Conservation (phyloP, 768 basidiomycete species). For the Boletus huronensis region DNA sequence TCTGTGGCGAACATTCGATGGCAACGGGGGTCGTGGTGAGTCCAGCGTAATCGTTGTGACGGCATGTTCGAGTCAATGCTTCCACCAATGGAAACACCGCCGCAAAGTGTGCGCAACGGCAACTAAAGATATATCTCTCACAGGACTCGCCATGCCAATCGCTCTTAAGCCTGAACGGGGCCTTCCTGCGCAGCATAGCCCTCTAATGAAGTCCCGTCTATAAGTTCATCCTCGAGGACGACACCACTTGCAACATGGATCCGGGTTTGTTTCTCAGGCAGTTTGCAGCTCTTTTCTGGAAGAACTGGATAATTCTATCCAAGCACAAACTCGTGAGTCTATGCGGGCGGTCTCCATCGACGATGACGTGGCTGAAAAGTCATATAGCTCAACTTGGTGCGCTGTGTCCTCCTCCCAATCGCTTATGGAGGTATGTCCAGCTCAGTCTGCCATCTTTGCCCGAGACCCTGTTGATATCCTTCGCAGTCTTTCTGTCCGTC, state of each 20-base stretch:
- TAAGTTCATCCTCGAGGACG: not conserved
- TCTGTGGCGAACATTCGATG: not conserved
- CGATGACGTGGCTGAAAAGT: not conserved
- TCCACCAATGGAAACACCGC: not conserved
- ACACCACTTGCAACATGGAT: constrained; percentile 14
- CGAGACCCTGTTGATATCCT: not conserved
- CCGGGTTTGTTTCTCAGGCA: constrained; percentile 54
- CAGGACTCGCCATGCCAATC: not conserved
- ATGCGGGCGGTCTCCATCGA: not conserved
- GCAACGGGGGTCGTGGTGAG: no score
- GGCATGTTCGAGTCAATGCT: no score
- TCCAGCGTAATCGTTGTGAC: no score
- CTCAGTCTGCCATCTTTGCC: not conserved
- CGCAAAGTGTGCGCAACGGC: not conserved
- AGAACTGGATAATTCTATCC: constrained; percentile 71
- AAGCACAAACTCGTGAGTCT: constrained; percentile 60
- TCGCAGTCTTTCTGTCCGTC: constrained; percentile 52
- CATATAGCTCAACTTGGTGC: constrained; percentile 51
- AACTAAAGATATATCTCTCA: not conserved
- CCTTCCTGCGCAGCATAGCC: not conserved
- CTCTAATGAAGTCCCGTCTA: not conserved
- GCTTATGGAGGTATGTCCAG: constrained; percentile 46
- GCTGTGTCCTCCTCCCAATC: constrained; percentile 62
- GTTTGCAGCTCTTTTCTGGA: constrained; percentile 57
- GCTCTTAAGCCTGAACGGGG: not conserved